Conservation (phyloP, 805 yeast species). For the Myxozyma mucilagina region DNA sequence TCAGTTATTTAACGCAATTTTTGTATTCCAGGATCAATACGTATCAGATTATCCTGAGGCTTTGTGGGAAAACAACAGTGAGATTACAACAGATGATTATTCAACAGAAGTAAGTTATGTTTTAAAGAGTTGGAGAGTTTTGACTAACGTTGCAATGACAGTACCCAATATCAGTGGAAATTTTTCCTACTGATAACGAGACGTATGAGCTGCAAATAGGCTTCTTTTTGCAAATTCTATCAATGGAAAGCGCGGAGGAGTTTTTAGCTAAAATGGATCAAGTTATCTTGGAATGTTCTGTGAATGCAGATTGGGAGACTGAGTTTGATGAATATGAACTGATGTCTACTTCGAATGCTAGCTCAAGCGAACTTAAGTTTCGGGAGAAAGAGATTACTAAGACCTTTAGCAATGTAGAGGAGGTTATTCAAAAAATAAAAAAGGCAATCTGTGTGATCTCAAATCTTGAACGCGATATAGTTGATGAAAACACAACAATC, state of each 20-base stretch:
- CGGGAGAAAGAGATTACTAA: neutral
- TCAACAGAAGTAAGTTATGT: conserved; percentile 5
- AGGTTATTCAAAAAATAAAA: neutral
- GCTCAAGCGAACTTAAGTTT: neutral
- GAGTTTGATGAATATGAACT: too few relatives aligned
- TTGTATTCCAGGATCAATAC: conserved; percentile 21
- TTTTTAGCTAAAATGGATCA: neutral
- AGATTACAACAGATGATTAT: neutral
- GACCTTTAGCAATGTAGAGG: neutral
- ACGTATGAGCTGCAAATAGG: conserved; percentile 5
- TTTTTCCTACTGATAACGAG: neutral
- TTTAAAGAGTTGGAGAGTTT: neutral
- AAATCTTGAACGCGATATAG: neutral
- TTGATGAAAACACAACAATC: conserved; percentile 13
- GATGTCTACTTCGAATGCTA: too few relatives aligned
- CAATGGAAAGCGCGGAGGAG: neutral
- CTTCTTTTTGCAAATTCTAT: neutral
- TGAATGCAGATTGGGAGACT: too few relatives aligned
- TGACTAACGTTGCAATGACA: neutral
- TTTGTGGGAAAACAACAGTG: conserved; percentile 11
- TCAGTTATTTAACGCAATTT: conserved; percentile 22
- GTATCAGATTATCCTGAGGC: conserved; percentile 2
- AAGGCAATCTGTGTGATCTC: conserved; percentile 11
- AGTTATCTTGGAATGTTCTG: too few relatives aligned
- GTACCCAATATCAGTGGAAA: conserved; percentile 30